Evolutionary conservation across 768 basidiomycete genomes (phyloP).

Genomic region (Suillus subaureus): DNA sequence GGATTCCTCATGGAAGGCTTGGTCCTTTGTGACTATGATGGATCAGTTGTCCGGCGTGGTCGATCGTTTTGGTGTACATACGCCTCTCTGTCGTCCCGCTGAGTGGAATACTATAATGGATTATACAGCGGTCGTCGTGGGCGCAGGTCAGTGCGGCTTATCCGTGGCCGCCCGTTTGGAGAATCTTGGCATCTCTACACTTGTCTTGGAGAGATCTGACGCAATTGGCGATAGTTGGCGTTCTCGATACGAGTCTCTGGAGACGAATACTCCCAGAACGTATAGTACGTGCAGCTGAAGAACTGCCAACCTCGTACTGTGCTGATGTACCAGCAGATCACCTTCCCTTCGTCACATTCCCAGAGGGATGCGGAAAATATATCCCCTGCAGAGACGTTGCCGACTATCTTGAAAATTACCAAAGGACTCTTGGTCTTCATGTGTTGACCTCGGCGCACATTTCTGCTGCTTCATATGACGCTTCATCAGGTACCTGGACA

Average conservation of each 20-base stretch:
- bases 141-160: slow-evolving; percentile 31
- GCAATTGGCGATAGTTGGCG: slow-evolving; percentile 70
- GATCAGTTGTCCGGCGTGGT: neutral
- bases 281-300: slow-evolving; percentile 9
- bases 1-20: slow-evolving; percentile 12
- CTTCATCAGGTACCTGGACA: slow-evolving; percentile 2
- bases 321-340: slow-evolving; percentile 2
- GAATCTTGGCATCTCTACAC: slow-evolving; percentile 45
- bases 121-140: slow-evolving; percentile 51
- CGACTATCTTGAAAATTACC: slow-evolving; percentile 16
- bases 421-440: slow-evolving; percentile 9
- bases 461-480: neutral
- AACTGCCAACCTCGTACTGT: neutral
- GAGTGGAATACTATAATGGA: slow-evolving; percentile 19
- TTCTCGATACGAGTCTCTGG: slow-evolving; percentile 61
- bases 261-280: slow-evolving; percentile 13
- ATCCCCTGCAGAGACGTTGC: slow-evolving; percentile 11
- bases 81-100: neutral
- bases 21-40: slow-evolving; percentile 10
- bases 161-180: slow-evolving; percentile 34
- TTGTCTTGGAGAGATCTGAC: slow-evolving; percentile 64
- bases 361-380: slow-evolving; percentile 7
- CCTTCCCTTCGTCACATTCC: slow-evolving; percentile 12
- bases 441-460: slow-evolving; percentile 6
- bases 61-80: slow-evolving; percentile 4